phyloP scores from a whole-genome alignment of 2,329 filamentous ascomycete species.

The Alternaria viburni region DNA sequence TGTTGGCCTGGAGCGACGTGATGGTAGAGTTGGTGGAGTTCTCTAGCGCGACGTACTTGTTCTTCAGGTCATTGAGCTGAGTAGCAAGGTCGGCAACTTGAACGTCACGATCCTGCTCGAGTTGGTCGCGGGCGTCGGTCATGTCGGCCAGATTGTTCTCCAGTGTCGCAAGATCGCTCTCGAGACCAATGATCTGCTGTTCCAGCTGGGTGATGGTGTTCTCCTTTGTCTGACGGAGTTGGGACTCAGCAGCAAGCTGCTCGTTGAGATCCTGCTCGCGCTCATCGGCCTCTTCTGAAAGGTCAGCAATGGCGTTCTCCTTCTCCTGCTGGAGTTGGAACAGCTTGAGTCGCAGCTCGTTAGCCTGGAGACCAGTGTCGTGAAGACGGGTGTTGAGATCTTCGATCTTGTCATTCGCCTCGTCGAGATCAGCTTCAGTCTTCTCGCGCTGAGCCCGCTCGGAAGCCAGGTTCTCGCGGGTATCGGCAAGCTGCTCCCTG shows the following conservation, averaged over 20 bases:
- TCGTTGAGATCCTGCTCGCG: constrained; percentile 49
- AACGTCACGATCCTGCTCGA: constrained; percentile 38
- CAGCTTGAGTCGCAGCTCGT: constrained; percentile 56
- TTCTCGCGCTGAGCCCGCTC: constrained; percentile 53
- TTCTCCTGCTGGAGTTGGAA: constrained; percentile 55
- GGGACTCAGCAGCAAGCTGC: constrained; percentile 49
- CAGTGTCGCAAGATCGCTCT: constrained; percentile 38
- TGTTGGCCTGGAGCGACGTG: constrained; percentile 44
- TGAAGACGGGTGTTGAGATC: constrained; percentile 50
- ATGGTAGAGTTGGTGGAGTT: constrained; percentile 41
- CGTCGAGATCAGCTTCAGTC: constrained; percentile 53
- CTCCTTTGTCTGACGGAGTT: constrained; percentile 48
- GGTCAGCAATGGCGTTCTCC: constrained; percentile 45
- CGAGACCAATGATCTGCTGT: constrained; percentile 43
- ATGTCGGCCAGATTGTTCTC: constrained; percentile 30
- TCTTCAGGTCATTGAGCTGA: constrained; percentile 41
- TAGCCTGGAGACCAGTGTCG: constrained; percentile 53
- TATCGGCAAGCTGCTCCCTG: constrained; percentile 46
- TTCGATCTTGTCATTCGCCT: constrained; percentile 50
- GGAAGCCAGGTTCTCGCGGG: constrained; percentile 47
- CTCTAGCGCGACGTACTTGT: constrained; percentile 42
- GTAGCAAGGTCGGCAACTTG: constrained; percentile 44
- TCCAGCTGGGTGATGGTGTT: constrained; percentile 42
- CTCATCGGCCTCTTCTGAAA: constrained; percentile 47
- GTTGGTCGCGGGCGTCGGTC: constrained; percentile 40